Evolutionary conservation across 306 rosid genomes (phyloP).

Genomic region (Clitoria ternatea): DNA sequence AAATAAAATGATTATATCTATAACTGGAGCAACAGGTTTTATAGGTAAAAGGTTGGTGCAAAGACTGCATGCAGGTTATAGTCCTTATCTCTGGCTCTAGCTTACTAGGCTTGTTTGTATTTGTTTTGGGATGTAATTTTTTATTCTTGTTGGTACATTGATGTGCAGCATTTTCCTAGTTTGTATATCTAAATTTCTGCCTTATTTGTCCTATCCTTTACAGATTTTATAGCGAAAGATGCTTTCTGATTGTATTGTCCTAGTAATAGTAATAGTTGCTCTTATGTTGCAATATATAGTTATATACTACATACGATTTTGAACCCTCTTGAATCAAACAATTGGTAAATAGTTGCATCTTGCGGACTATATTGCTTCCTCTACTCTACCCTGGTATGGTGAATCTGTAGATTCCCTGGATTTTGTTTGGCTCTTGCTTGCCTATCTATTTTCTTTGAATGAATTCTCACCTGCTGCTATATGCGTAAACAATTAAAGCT

Average conservation of each 20-base stretch:
- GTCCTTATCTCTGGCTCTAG: constrained; percentile 19
- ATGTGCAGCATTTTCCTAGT: not conserved
- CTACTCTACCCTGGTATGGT: not conserved
- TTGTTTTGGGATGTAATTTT: not conserved
- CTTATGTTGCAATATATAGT: not conserved
- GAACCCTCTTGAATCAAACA: not conserved
- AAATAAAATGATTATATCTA: constrained; percentile 63
- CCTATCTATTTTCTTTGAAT: not conserved
- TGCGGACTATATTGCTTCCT: constrained; percentile 3
- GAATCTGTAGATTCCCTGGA: constrained; percentile 10
- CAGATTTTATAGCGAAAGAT: not conserved
- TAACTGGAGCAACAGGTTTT: constrained; percentile 98
- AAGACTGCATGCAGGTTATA: constrained; percentile 77
- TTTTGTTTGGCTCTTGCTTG: constrained; percentile 14
- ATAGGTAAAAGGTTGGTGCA: constrained; percentile 90
- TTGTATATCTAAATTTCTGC: not conserved
- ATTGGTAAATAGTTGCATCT: constrained; percentile 19
- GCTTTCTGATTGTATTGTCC: not conserved
- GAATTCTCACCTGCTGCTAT: not conserved
- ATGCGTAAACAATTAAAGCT: not conserved
- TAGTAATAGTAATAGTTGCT: not conserved
- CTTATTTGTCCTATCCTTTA: not conserved
- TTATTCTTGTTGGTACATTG: not conserved
- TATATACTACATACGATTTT: not conserved
- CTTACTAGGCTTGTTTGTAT: not conserved